Percentiles rank a stretch among this genome's conserved stretches.
These are phyloP conservation scores for Penicillium waksmanii DNA, from an alignment of 495 filamentous ascomycete genomes.

Conservation along the genomic window DNA sequence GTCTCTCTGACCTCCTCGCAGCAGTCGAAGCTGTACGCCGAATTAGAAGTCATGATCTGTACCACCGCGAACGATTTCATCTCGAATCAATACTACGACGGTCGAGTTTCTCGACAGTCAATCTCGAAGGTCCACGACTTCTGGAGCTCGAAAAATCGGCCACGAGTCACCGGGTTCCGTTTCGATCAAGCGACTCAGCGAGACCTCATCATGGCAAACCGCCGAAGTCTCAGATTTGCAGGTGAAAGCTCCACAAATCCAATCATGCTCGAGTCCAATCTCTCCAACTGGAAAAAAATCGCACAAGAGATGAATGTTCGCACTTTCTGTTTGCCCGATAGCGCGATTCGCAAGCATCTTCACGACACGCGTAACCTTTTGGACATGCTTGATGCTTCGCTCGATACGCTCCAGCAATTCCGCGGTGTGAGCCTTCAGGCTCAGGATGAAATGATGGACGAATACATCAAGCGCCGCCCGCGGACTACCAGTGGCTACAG, in stretches of 20 bases:
- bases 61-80: slow-evolving; percentile 56
- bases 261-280: slow-evolving; percentile 48
- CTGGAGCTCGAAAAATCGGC: slow-evolving; percentile 56
- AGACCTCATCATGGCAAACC: slow-evolving; percentile 54
- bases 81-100: slow-evolving; percentile 46
- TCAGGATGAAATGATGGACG: neutral
- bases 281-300: slow-evolving; percentile 56
- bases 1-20: slow-evolving; percentile 48
- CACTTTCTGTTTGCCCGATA: slow-evolving; percentile 60
- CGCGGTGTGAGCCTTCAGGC: slow-evolving; percentile 40
- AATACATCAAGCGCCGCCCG: neutral
- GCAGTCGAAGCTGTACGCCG: slow-evolving; percentile 57
- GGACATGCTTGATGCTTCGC: slow-evolving; percentile 54
- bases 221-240: slow-evolving; percentile 52
- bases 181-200: slow-evolving; percentile 61
- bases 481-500: neutral
- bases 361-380: slow-evolving; percentile 56
- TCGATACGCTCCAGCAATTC: slow-evolving; percentile 42
- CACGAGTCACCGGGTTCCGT: slow-evolving; percentile 57
- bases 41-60: slow-evolving; percentile 59
- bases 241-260: slow-evolving; percentile 40
- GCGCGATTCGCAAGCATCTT: slow-evolving; percentile 56
- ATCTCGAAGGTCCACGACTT: slow-evolving; percentile 47
- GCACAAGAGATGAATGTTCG: slow-evolving; percentile 56
- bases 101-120: slow-evolving; percentile 50